Evolutionary conservation across 2,329 filamentous ascomycete species (phyloP).

Genomic region (Ambrosiella xylebori): DNA sequence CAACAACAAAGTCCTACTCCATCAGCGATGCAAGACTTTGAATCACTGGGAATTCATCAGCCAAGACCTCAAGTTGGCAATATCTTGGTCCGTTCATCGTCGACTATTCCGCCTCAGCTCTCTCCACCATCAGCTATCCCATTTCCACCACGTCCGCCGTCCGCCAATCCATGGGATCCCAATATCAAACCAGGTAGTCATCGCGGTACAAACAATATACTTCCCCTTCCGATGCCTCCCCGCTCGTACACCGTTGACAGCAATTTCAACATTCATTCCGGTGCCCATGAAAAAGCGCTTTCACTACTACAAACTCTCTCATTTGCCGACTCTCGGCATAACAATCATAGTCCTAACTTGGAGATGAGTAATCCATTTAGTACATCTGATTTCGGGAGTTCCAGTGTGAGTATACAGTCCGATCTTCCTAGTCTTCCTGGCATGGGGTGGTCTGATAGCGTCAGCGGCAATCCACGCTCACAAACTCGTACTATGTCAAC

Average conservation of each 20-base stretch:
- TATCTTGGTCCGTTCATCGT: not conserved
- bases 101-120: not conserved
- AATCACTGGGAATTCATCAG: slow-evolving; percentile 2
- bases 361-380: slow-evolving; percentile 2
- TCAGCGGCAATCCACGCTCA: not conserved
- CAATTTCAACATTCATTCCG: not conserved
- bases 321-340: not conserved
- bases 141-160: slow-evolving; percentile 20
- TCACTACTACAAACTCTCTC: not conserved
- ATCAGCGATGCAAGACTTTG: not conserved
- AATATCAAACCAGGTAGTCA: slow-evolving; percentile 16
- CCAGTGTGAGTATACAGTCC: not conserved
- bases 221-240: not conserved
- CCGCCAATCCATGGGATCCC: slow-evolving; percentile 28
- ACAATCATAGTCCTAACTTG: not conserved
- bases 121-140: slow-evolving; percentile 7
- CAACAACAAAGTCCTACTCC: not conserved
- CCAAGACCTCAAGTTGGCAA: slow-evolving; percentile 1
- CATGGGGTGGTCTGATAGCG: not conserved
- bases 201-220: slow-evolving; percentile 9
- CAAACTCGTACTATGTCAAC: not conserved
- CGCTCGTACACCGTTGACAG: not conserved
- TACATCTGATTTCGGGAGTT: not conserved
- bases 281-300: not conserved
- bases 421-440: not conserved